Evolutionary conservation across 2,329 filamentous ascomycete species (phyloP), one percentile per base, ranked within the genome.

Genomic region (Westerdykella sp.): DNA sequence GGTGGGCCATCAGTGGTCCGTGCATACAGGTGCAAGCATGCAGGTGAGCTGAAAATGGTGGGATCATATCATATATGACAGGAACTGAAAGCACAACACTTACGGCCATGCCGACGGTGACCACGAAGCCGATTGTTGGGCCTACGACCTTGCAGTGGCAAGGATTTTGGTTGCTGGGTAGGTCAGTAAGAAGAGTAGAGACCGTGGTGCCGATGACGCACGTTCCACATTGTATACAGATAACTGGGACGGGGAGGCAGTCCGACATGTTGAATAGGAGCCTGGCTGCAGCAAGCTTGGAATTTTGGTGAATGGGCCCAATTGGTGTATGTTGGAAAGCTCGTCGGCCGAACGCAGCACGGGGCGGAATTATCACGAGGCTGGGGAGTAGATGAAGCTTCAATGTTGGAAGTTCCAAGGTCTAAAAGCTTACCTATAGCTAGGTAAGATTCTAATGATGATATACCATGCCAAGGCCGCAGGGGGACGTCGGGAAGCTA

Each of bases 121-220:
- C 60, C 9, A 59, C 62, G 48, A 76, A 76, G 55, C 74, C 75
- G 35, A 79, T 54, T 1, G 75, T 79, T 31, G 76, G 76, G 1
- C 76, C 75, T 22, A 79, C 68, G 7, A 79, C 68, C 56, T 79
- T 79, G 55, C 75, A 78, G 48, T 72, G 73, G 43, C 76, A 79
- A 3, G 76, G 76, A 43, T 79, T 79, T 52, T 79, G 73, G 46
- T 78, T 69, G 7, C 74, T 78, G 11, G 16, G 18, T 59, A 34
- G 61, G 48, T 16, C 41, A 18, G 44, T 21, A 34, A 32, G 34
- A 37, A 25, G 13, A 34, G 11, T 36, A 15, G 21, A 30, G 39
- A n/a, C 10, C 23, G 37, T 25, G 38, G 34, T 5, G 25, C 9
- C 11, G 28, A 31, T 25, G 47, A 37, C 57, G 14, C 56, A 67